phyloP scores from a whole-genome alignment of 2,329 filamentous ascomycete genomes.

The Colletotrichum falcatum region DNA sequence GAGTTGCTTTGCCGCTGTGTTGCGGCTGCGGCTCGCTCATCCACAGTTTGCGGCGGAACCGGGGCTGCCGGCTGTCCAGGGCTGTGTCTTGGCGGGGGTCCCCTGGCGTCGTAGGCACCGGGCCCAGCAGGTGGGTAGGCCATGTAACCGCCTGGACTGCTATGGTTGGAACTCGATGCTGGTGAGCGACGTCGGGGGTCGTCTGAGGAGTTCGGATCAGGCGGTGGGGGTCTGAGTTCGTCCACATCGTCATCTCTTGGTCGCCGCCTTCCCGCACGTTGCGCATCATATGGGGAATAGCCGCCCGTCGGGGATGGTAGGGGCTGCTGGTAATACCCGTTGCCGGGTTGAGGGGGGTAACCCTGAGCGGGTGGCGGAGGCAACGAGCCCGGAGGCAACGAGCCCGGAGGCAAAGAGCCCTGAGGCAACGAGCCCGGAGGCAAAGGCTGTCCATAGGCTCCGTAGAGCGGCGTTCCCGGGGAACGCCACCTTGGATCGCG shows the following conservation, averaged over 20 bases:
- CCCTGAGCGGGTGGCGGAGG: constrained; percentile 31
- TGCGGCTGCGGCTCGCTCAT: constrained; percentile 52
- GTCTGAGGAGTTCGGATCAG: constrained; percentile 55
- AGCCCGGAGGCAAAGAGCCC: constrained; percentile 34
- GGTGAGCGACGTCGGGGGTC: constrained; percentile 65
- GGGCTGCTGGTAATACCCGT: constrained; percentile 55
- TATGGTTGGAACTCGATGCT: constrained; percentile 60
- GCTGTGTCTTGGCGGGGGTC: constrained; percentile 50
- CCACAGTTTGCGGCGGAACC: constrained; percentile 49
- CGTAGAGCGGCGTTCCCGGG: constrained; percentile 68
- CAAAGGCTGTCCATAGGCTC: constrained; percentile 69
- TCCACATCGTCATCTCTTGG: constrained; percentile 56
- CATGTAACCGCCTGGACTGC: constrained; percentile 57
- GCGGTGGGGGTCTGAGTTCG: constrained; percentile 59
- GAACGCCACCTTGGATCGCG: constrained; percentile 68
- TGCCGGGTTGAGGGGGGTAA: constrained; percentile 38
- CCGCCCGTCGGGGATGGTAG: constrained; percentile 59
- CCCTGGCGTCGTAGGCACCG: constrained; percentile 30
- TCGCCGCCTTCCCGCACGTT: constrained; percentile 51
- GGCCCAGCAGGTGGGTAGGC: constrained; percentile 29
- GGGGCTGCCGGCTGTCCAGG: constrained; percentile 53
- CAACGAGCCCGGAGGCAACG: constrained; percentile 33
- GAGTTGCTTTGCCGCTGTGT: constrained; percentile 52
- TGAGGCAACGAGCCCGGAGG: constrained; percentile 46
- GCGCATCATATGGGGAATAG: constrained; percentile 55